Base-by-base conservation (phyloP, 306 rosid species). In the Vigna nakashimae region DNA sequence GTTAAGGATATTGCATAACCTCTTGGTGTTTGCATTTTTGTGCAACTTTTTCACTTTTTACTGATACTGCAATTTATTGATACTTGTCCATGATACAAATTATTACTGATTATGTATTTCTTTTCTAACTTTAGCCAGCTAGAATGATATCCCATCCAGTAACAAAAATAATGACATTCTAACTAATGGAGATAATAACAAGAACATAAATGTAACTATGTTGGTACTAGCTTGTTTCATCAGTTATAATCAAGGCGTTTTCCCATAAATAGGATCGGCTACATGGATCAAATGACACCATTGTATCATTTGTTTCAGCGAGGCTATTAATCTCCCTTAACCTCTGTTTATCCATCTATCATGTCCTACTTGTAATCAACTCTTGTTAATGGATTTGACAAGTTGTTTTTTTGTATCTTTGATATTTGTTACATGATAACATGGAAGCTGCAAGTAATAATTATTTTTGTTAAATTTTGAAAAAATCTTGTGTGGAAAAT, bases 391-490 rank as follows among this genome's bases (percentile, higher is more conserved):
- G n/a, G 32, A 65, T 65, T 65, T 65, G 20, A 24, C 24, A 45
- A 2, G 11, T 26, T 48, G 24, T 2, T 48, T 69, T 20, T 69
- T 45, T 36, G 74, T 69, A 10, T 28, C 60, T 69, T 69, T 48
- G 3, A 17, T 43, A 58, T 24, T 42, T 58, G 67, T 73, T 73
- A 43, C 57, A 58, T 58, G 69, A 73, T 48, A 60, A 14, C 40
- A 40, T 24, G 12, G 55, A 65, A 65, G 56, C 45, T 75, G 30
- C 46, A 32, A 76, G 24, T 20, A 34, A 22, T 26, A 32, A 30
- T 63, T n/a, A 20, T 20, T 26, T 48, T 40, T 17, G 4, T 20
- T 34, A 13, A 4, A 13, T 63, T 14, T 75, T 46, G 48, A 49
- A 51, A 50, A n/a, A 11, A 34, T 71, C 49, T 11, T 71, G 32